Conservation (phyloP, 768 basidiomycete species). For the Kwoniella bestiolae region DNA sequence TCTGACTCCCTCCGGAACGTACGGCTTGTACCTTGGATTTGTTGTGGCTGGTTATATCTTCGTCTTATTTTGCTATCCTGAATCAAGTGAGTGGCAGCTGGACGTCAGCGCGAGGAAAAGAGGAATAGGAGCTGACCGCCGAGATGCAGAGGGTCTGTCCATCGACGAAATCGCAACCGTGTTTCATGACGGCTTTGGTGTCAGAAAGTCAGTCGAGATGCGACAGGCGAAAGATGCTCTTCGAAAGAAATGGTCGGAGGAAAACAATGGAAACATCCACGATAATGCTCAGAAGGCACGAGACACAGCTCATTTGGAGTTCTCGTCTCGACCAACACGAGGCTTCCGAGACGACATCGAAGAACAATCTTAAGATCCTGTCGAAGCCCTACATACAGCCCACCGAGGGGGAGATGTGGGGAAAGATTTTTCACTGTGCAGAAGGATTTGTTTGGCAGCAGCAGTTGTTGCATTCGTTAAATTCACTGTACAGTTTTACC, state of each 20-base stretch:
- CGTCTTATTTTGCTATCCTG: conserved; percentile 29
- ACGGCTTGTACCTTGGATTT: conserved; percentile 29
- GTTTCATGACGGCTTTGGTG: conserved; percentile 24
- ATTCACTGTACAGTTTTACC: too few species aligned
- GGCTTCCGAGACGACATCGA: conserved; percentile 10
- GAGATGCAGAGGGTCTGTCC: conserved; percentile 19
- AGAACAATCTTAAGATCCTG: too few species aligned
- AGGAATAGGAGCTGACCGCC: neutral
- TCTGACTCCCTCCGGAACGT: conserved; percentile 23
- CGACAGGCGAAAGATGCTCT: neutral
- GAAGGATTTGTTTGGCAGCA: too few species aligned
- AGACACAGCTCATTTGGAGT: conserved; percentile 13
- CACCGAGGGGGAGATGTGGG: too few species aligned
- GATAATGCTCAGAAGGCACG: conserved; percentile 3
- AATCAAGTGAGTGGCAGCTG: conserved; percentile 14
- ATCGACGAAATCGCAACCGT: conserved; percentile 19
- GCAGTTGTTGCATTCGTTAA: too few species aligned
- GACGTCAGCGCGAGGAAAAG: neutral
- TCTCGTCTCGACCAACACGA: neutral
- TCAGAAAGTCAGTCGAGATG: conserved; percentile 17
- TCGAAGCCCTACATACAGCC: too few species aligned
- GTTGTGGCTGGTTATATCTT: conserved; percentile 23
- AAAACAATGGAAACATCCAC: neutral
- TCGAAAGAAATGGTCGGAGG: conserved; percentile 3
- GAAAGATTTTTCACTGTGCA: too few species aligned